Conservation (phyloP, 495 filamentous ascomycete genomes). For the Podospora conica region DNA sequence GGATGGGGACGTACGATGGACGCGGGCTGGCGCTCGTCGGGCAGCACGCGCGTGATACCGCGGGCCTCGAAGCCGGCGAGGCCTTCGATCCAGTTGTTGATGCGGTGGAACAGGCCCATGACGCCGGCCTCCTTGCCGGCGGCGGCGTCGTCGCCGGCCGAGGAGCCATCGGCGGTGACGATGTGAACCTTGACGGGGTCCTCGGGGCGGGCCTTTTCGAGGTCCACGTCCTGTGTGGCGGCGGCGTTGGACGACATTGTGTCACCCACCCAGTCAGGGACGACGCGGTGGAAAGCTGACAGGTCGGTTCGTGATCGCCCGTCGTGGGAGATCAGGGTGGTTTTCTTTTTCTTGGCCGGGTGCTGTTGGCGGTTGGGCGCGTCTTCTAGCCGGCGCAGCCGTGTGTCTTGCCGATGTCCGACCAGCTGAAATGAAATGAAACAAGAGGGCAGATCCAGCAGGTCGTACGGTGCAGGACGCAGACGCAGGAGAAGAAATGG, state of each 20-base stretch:
- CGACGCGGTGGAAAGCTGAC: not conserved
- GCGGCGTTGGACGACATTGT: not conserved
- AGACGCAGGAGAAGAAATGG: not conserved
- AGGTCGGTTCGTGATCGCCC: not conserved
- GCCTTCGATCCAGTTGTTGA: slow-evolving; percentile 27
- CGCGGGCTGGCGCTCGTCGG: slow-evolving; percentile 53
- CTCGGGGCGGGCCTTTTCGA: not conserved
- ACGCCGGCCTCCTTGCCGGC: not conserved
- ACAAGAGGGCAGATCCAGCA: not conserved
- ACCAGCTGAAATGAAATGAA: not conserved
- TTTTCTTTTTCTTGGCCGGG: not conserved
- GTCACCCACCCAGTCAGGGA: not conserved
- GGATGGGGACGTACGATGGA: not conserved
- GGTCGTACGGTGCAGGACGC: not conserved
- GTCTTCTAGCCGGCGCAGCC: not conserved
- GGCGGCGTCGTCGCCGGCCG: not conserved
- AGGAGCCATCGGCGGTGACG: not conserved
- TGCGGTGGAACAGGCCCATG: slow-evolving; percentile 4
- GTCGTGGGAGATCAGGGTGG: not conserved
- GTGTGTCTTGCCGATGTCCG: not conserved
- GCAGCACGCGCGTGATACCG: slow-evolving; percentile 62
- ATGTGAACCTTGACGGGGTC: not conserved
- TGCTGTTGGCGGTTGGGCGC: not conserved
- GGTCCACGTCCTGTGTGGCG: not conserved
- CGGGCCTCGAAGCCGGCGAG: slow-evolving; percentile 56